These are phyloP conservation scores for Trifolium repens DNA, from an alignment of 306 rosid species.

Conservation along the genomic window DNA sequence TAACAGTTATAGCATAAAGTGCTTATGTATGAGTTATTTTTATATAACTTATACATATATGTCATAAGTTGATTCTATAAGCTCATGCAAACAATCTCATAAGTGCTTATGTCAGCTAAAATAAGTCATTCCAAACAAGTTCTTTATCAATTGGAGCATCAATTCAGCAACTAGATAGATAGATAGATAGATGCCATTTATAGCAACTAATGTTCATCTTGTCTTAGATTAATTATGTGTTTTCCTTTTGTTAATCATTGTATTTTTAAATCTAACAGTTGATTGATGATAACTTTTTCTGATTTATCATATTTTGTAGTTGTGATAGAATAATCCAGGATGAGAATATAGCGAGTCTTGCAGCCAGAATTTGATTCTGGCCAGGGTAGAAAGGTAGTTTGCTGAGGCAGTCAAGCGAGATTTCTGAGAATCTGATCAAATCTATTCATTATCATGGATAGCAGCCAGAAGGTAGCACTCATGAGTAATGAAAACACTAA, in stretches of 20 bases:
- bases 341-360: conserved; percentile 20
- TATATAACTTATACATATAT: too few relatives aligned
- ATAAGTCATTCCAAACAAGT: too few relatives aligned
- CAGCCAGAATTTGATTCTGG: conserved; percentile 44
- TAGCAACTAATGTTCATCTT: background rate
- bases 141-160: background rate
- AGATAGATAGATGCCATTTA: too few relatives aligned
- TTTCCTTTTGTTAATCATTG: conserved; percentile 9
- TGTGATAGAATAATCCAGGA: conserved; percentile 17
- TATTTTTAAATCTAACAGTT: background rate
- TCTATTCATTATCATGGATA: conserved; percentile 53
- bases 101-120: too few relatives aligned
- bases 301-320: conserved; percentile 12
- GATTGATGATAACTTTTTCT: background rate
- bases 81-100: too few relatives aligned
- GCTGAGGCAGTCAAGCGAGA: conserved; percentile 13
- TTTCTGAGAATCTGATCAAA: conserved; percentile 37
- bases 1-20: too few relatives aligned
- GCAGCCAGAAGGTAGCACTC: conserved; percentile 66
- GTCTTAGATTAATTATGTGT: background rate
- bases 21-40: too few relatives aligned
- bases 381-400: conserved; percentile 40
- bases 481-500: conserved; percentile 48
- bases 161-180: too few relatives aligned
- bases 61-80: too few relatives aligned